Evolutionary conservation across 228 moss, liverwort and hornwort genomes (phyloP).

Genomic region (Sphagnum fallax): DNA sequence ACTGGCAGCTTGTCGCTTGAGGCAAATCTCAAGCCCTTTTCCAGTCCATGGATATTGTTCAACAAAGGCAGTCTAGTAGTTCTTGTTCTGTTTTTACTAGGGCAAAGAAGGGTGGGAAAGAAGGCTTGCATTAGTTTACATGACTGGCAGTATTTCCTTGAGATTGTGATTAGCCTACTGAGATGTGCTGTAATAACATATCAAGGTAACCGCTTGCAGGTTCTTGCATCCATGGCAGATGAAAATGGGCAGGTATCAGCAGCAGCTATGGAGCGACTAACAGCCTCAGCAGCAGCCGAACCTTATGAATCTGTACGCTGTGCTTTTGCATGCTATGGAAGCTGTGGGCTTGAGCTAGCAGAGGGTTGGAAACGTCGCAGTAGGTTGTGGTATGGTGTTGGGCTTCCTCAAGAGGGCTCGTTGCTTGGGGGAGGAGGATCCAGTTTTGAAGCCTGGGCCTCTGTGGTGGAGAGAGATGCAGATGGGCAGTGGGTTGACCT

Average conservation of each 20-base stretch:
- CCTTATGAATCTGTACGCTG: slow-evolving; percentile 86
- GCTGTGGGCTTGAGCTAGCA: slow-evolving; percentile 67
- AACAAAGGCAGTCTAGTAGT: too few species aligned
- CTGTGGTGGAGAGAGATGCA: slow-evolving; percentile 60
- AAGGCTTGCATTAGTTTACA: too few species aligned
- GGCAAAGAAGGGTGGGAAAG: too few species aligned
- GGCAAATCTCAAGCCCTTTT: slow-evolving; percentile 12
- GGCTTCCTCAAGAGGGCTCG: slow-evolving; percentile 45
- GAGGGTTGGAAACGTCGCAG: slow-evolving; percentile 81
- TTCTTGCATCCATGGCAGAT: slow-evolving; percentile 77
- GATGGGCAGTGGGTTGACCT: slow-evolving; percentile 75
- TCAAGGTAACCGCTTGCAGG: slow-evolving; percentile 15
- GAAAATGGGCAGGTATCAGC: slow-evolving; percentile 75
- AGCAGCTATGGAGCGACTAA: slow-evolving; percentile 75
- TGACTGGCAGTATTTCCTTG: too few species aligned
- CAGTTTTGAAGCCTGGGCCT: slow-evolving; percentile 63
- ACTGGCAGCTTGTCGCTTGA: slow-evolving; percentile 54
- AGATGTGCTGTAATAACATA: too few species aligned
- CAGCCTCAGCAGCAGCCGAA: slow-evolving; percentile 83
- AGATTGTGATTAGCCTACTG: too few species aligned
- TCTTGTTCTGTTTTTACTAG: too few species aligned
- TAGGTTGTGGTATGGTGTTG: slow-evolving; percentile 96
- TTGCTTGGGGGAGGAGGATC: slow-evolving; percentile 62
- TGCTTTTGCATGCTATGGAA: slow-evolving; percentile 89
- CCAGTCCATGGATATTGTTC: too few species aligned